Evolutionary conservation across 768 basidiomycete species (phyloP).

Genomic region (Clathrus columnatus): DNA sequence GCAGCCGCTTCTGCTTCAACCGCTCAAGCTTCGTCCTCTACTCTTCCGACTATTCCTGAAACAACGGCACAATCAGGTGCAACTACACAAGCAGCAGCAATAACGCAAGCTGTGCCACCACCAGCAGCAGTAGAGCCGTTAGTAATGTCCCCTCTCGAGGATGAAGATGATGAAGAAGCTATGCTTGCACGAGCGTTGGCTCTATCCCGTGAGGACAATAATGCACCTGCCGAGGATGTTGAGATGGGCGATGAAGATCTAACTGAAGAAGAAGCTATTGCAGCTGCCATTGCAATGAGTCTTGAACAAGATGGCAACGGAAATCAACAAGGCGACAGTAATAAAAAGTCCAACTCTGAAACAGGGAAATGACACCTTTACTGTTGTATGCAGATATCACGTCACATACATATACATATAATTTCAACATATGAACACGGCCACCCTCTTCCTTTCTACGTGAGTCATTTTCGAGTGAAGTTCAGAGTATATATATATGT

Average conservation of each 20-base stretch:
- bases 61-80: neutral
- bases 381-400: neutral
- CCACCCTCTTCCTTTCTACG: too few species aligned
- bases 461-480: too few species aligned
- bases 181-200: conserved; percentile 70
- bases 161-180: conserved; percentile 69
- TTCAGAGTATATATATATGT: neutral
- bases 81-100: conserved; percentile 17
- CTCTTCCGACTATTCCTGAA: conserved; percentile 7
- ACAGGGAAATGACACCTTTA: neutral
- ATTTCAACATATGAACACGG: too few species aligned
- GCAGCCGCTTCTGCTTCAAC: conserved; percentile 29
- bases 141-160: conserved; percentile 20
- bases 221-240: conserved; percentile 30
- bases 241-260: conserved; percentile 59
- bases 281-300: conserved; percentile 88
- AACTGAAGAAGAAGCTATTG: conserved; percentile 85
- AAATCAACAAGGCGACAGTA: too few species aligned
- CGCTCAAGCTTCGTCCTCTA: conserved; percentile 12
- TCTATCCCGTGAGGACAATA: conserved; percentile 41
- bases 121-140: conserved; percentile 6
- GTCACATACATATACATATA: too few species aligned
- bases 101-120: conserved; percentile 18
- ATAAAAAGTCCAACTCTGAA: conserved; percentile 14
- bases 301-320: conserved; percentile 60